phyloP scores from a whole-genome alignment of 306 rosid species.

The Sphenostylis stenocarpa region DNA sequence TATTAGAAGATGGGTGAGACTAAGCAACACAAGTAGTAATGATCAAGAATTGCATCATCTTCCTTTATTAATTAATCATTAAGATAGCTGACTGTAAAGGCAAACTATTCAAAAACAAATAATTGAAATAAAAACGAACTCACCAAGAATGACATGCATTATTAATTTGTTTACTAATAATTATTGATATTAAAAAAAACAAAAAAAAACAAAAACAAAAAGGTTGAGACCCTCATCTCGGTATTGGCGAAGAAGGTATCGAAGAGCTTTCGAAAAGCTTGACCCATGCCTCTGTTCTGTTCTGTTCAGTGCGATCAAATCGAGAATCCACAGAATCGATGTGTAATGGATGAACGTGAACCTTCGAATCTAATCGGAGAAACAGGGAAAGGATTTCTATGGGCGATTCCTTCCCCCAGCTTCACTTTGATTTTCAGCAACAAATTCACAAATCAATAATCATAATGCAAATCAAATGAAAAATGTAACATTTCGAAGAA shows the following conservation, averaged over 20 bases:
- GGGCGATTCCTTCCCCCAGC: neutral
- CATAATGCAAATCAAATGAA: neutral
- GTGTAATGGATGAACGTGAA: neutral
- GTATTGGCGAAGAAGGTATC: slow-evolving; percentile 56
- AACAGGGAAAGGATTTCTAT: neutral
- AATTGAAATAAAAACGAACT: neutral
- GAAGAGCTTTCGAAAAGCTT: slow-evolving; percentile 59
- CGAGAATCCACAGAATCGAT: neutral
- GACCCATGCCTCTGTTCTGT: slow-evolving; percentile 42
- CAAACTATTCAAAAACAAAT: neutral
- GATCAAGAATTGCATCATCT: neutral
- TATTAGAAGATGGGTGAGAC: neutral
- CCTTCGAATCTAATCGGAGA: neutral
- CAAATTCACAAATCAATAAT: neutral
- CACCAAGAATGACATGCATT: neutral
- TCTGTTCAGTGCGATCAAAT: slow-evolving; percentile 11
- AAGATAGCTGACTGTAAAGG: neutral
- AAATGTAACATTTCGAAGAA: neutral
- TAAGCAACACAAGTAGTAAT: neutral
- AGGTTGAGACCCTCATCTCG: slow-evolving; percentile 50
- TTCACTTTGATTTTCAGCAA: neutral
- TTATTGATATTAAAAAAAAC: no score
- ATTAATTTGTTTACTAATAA: neutral
- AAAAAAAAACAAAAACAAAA: no score
- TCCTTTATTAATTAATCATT: neutral